A percentile compares a stretch with the other conserved stretches of the same genome.
phyloP scores from a whole-genome alignment of 202 grass and related monocot species.

The Zizania palustris region DNA sequence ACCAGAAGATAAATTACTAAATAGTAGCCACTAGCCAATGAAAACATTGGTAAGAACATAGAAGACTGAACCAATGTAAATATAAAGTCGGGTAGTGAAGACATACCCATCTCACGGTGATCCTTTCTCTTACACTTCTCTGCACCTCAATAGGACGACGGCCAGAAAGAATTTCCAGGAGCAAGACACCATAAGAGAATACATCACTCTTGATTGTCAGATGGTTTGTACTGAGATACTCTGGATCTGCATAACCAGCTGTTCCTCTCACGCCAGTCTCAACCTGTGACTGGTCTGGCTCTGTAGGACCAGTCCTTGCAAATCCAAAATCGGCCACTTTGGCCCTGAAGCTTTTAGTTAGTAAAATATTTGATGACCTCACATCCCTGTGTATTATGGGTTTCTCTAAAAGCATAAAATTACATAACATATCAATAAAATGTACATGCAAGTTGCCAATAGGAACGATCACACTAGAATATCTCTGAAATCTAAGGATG shows the following conservation, averaged over 20 bases:
- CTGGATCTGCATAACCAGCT: slow-evolving; percentile 88
- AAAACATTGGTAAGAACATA: neutral
- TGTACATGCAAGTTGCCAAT: neutral
- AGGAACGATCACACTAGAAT: slow-evolving; percentile 28
- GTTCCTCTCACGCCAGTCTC: slow-evolving; percentile 82
- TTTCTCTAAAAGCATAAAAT: slow-evolving; percentile 70
- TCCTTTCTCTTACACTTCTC: slow-evolving; percentile 56
- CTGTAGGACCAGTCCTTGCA: slow-evolving; percentile 75
- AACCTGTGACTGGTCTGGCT: slow-evolving; percentile 81
- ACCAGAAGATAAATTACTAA: slow-evolving; percentile 6
- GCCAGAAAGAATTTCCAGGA: slow-evolving; percentile 91
- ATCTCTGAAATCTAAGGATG: neutral
- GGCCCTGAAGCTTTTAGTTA: slow-evolving; percentile 77
- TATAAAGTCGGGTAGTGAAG: slow-evolving; percentile 7
- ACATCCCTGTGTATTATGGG: slow-evolving; percentile 97
- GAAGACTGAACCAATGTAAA: neutral
- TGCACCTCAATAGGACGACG: slow-evolving; percentile 81
- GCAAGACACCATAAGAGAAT: slow-evolving; percentile 93
- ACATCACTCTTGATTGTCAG: slow-evolving; percentile 92
- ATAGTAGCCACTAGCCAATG: neutral
- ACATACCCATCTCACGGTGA: slow-evolving; percentile 93
- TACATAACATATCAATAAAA: slow-evolving; percentile 17
- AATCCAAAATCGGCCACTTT: slow-evolving; percentile 98
- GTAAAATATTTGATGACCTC: slow-evolving; percentile 90
- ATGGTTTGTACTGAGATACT: slow-evolving; percentile 79